Conservation (phyloP, 345 rosid species). For the Citrus cavaleriei region DNA sequence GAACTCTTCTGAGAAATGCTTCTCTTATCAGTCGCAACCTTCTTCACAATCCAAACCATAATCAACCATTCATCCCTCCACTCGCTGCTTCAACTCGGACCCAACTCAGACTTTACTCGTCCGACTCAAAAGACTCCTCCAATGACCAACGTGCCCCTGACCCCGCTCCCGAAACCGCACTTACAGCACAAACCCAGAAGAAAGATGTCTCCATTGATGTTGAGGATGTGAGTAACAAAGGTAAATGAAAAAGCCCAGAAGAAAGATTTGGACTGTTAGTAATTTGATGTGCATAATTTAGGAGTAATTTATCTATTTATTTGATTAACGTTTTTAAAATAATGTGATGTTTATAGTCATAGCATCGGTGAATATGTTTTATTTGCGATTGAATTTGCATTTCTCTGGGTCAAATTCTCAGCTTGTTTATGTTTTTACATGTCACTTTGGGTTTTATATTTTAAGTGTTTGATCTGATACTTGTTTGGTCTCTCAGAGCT, state of each 20-base stretch:
- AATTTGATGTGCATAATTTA: neutral
- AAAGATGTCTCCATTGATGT: slow-evolving; percentile 23
- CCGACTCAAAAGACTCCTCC: slow-evolving; percentile 36
- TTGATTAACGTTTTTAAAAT: neutral
- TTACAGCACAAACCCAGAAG: slow-evolving; percentile 12
- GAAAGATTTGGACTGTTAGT: neutral
- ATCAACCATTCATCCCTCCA: neutral
- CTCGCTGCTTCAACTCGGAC: slow-evolving; percentile 16
- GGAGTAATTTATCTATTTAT: neutral
- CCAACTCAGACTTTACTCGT: slow-evolving; percentile 36
- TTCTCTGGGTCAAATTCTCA: neutral
- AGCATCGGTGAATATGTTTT: neutral
- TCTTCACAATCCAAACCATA: slow-evolving; percentile 1
- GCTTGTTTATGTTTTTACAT: neutral
- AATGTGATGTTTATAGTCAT: neutral
- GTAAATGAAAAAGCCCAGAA: slow-evolving; percentile 10
- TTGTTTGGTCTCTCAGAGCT: slow-evolving; percentile 49
- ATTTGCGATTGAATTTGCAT: neutral
- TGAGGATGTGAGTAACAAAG: slow-evolving; percentile 35
- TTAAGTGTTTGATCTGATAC: neutral
- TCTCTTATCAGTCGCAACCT: slow-evolving; percentile 23
- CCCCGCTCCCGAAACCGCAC: slow-evolving; percentile 13
- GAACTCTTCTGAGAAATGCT: slow-evolving; percentile 31
- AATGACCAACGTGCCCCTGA: slow-evolving; percentile 12
- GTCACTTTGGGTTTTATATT: neutral